Evolutionary conservation across 768 basidiomycete species (phyloP), one percentile per base, ranked within the genome.

Genomic region (Podaxis sp.): DNA sequence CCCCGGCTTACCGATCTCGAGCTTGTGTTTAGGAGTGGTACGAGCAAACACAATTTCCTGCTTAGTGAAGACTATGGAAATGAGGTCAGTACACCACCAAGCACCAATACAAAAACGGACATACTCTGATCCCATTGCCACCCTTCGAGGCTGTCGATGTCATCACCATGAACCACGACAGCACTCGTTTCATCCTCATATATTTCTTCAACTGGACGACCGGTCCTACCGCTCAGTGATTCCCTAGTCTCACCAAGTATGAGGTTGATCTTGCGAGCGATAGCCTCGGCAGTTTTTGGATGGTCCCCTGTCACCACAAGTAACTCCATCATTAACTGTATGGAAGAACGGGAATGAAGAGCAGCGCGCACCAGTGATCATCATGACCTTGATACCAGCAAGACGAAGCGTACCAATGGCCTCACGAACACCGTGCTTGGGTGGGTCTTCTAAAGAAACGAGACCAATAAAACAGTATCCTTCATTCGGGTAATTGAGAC

Each of bases 41-140:
- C 88, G 79, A 40, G 88, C 87, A 64, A 90, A 88, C 3, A 90
- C 87, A 56, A 90, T 87, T 70, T 89, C 88, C 48, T 84, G 77
- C 68, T 88, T 88, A 66, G 76, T 76, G 70, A 89, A 87, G 65
- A 89, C 87, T 89, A 58, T 2, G 24, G 20, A 50, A 20, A 0
- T 56, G 28, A 30, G 6, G 41, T 37, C 46, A 40, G 24, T n/a
- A 62, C 63, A 46, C 24, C 6, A 40, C 53, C 50, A 20, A 44
- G 15, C 36, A n/a, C 13, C 40, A 30, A 30, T n/a, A 46, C 20
- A 17, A 59, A 53, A 52, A 49, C 48, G 55, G 5, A 74, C 84
- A 6, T 66, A 87, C 87, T 89, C 68, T 86, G 82, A 74, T 89
- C 87, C 87, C 87, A 89, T 71, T 89, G 86, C 85, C 87, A 89